Base-by-base conservation (phyloP, 2,329 filamentous ascomycete genomes). In the Keithomyces neogunnii region DNA sequence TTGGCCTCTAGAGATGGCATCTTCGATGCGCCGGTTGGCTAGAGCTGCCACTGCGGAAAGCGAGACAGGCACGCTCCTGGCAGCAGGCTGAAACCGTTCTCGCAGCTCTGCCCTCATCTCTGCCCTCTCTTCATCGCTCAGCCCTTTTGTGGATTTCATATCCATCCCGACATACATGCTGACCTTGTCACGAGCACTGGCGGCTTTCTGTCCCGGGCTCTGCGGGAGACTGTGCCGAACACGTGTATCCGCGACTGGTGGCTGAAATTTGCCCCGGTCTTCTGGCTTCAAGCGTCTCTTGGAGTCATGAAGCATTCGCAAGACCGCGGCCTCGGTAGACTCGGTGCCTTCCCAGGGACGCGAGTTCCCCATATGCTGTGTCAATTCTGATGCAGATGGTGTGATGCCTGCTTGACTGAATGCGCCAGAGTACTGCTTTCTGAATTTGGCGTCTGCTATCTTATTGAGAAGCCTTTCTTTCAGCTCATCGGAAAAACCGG, bases 21-120 rank as follows among this genome's bases (percentile, higher is more conserved):
- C 86, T 66, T 96, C 92, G 54, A 99, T 97, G 28, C 86, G 68
- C 69, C 96, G 85, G 64, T 97, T 96, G 1, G 93, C 93, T 48
- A 97, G 69, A 0, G 87, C 87, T 3, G 86, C 80, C 11, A 99
- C 73, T 0, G 91, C 93, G 35, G 86, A 80, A 2, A 97, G 71
- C 0, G 88, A 84, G 51, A 84, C 86, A 1, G 91, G 89, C 67
- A 95, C 80, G 0, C 82, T 74, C 45, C 89, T 78, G 3, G 84
- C 86, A 2, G 77, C 81, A 0, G 91, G 84, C 13, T 80, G 73
- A 59, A 97, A 96, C 1, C 91, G 79, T 52, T 95, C 90, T 38
- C 85, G 84, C 53, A 97, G 78, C 63, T 93, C 84, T 56, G 79
- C 77, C 47, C 82, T 79, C 59, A 88, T 74, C 11, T 82, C 81